Base-by-base conservation (phyloP, 768 basidiomycete genomes). In the Epithele typhae region DNA sequence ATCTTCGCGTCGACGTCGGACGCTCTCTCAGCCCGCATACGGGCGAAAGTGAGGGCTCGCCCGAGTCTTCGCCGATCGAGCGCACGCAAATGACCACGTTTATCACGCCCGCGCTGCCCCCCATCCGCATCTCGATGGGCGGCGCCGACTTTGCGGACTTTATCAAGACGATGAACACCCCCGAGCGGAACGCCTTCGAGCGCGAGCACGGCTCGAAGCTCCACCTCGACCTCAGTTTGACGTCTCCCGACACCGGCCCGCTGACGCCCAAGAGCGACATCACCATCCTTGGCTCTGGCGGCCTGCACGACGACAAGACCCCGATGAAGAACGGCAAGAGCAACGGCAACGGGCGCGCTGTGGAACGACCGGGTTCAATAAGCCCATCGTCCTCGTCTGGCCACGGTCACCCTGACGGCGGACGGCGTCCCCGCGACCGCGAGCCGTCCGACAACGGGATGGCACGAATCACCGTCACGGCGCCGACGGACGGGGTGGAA, bases 121-220 rank as follows among this genome's bases (percentile, higher is more conserved):
- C 90, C 0, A 92, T 95, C 58, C 81, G 89, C n/a, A 86, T 95
- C 63, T 94, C 92, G 14, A 76, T 95, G 68, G 86, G 81, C 48
- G 77, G 82, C 37, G 71, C 80, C 0, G 92, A 95, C 62, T 93
- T 97, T 59, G 79, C 82, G 0, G 85, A 87, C 48, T 64, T 88
- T 15, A 73, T 88, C 41, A 78, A 66, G 55, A 77, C 78, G 25
- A 77, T 81, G 5, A 77, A 75, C 30, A 32, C 25, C 14, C 24
- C 17, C 3, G 58, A 79, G 39, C 73, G 75, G 33, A 67, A 70
- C 37, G 63, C 83, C 27, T 68, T 74, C 5, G 72, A 73, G 30
- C 40, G 52, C 27, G 42, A 27, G 9, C 45, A 34, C 17, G 21
- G 30, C 27, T 22, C 34, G 4, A 37, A 42, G 39, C 51, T 52